A percentile compares a stretch with the other conserved stretches of the same genome.
phyloP scores from a whole-genome alignment of 768 basidiomycete genomes.

The Rhodocollybia butyracea region DNA sequence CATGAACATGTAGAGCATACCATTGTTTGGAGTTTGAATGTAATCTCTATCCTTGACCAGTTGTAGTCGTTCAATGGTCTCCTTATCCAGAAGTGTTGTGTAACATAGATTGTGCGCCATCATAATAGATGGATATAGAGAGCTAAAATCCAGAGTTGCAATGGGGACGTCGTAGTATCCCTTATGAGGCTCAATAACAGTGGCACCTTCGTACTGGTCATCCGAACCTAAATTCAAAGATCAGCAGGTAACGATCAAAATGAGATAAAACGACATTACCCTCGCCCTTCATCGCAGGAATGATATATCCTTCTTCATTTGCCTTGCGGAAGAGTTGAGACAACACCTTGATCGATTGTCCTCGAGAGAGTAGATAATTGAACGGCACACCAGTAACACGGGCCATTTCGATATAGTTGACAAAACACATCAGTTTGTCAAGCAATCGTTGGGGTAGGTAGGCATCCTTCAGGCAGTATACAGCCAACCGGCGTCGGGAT shows the following conservation, averaged over 20 bases:
- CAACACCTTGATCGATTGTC: constrained; percentile 98
- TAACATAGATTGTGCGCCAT: constrained; percentile 99
- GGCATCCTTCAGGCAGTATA: constrained; percentile 99
- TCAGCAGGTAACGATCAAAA: constrained; percentile 1
- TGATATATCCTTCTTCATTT: constrained; percentile 85
- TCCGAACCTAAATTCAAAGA: constrained; percentile 59
- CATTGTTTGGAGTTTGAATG: constrained; percentile 93
- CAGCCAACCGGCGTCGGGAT: constrained; percentile 86
- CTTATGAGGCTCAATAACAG: constrained; percentile 94
- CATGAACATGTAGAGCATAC: constrained; percentile 35
- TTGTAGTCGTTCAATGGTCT: constrained; percentile 70
- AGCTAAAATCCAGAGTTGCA: constrained; percentile 97
- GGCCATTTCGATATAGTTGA: constrained; percentile 99
- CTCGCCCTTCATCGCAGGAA: constrained; percentile 84
- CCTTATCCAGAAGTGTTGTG: constrained; percentile 87
- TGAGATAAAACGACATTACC: constrained; percentile 38
- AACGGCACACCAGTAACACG: constrained; percentile 99
- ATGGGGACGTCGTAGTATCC: constrained; percentile 97
- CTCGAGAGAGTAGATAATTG: constrained; percentile 89
- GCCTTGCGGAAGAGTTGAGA: constrained; percentile 95
- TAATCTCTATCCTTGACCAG: constrained; percentile 88
- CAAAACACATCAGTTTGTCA: constrained; percentile 98
- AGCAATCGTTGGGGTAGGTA: constrained; percentile 94
- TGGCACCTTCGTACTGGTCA: constrained; percentile 98
- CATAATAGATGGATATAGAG: constrained; percentile 99